Base-by-base conservation (phyloP, 805 yeast species). In the Zygotorulaspora danielsina region DNA sequence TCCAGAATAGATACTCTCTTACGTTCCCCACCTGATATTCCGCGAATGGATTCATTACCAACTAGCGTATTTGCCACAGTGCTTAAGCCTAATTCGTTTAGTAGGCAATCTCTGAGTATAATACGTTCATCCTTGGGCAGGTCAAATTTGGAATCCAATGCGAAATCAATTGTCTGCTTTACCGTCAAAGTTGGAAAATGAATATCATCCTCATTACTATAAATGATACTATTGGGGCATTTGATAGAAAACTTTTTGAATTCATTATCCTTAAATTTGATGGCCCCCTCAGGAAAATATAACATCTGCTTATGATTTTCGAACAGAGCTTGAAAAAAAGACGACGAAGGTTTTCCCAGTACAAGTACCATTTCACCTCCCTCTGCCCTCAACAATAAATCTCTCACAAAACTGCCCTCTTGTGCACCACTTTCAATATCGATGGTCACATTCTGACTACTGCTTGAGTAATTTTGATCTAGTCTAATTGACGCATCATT, bases 1-100 rank as follows among this genome's bases (percentile, higher is more conserved):
- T 78, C 83, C 17, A 80, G 80, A 58, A 78, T 76, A 12, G 80
- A 74, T 15, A 78, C 79, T 65, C 83, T 69, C 59, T 76, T 78
- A 54, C 82, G 67, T 59, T 78, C 82, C 68, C 83, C 82, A 59
- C 82, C 83, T 20, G 81, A 76, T 37, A 77, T 77, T 63, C 83
- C 83, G 63, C 81, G 70, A 24, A 77, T 67, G 42, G 66, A 76
- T 48, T 78, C 82, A 53, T 77, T 72, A 60, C 84, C 84, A 32
- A 78, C 83, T 45, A 71, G 73, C 25, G 82, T 76, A 49, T 77
- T 61, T 40, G 69, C 61, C 6, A 80, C 77, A 53, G 76, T 81
- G 12, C 72, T 65, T 42, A 72, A 61, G 35, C 76, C 77, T 36
- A 57, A 48, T 29, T 70, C 38, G 64, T 42, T 42, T 16, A 55